Evolutionary conservation across 257 asterid genomes (phyloP).

Genomic region (Nyctanthes arbortristis): DNA sequence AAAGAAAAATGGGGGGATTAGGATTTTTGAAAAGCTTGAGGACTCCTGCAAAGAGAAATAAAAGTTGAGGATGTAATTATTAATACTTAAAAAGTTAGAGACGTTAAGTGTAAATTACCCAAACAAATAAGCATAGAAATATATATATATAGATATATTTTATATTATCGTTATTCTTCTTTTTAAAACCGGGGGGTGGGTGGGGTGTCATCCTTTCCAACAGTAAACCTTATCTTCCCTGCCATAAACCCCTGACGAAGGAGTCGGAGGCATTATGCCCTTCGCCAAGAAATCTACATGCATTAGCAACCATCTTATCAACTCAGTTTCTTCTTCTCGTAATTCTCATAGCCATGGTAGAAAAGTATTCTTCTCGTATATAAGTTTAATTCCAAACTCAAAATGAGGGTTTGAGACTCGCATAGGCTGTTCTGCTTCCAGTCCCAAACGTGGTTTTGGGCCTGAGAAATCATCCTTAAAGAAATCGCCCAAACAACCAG

Average conservation of each 20-base stretch:
- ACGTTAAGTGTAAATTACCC: too few species aligned
- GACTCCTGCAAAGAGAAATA: too few species aligned
- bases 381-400: neutral
- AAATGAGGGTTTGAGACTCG: neutral
- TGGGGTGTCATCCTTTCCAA: neutral
- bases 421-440: neutral
- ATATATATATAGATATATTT: too few species aligned
- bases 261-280: neutral
- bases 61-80: too few species aligned
- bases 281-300: neutral
- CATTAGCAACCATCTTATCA: neutral
- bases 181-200: too few species aligned
- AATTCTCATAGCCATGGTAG: neutral
- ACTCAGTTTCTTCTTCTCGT: neutral
- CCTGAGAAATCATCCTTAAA: neutral
- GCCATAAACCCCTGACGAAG: neutral
- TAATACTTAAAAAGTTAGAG: too few species aligned
- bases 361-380: neutral
- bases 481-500: neutral
- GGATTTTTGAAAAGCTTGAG: too few species aligned
- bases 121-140: too few species aligned
- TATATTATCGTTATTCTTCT: too few species aligned
- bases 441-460: constrained; percentile 8
- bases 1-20: too few species aligned
- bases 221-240: neutral